Conservation (phyloP, 108 stramenopile species). For the Mediolabrus comicus region DNA sequence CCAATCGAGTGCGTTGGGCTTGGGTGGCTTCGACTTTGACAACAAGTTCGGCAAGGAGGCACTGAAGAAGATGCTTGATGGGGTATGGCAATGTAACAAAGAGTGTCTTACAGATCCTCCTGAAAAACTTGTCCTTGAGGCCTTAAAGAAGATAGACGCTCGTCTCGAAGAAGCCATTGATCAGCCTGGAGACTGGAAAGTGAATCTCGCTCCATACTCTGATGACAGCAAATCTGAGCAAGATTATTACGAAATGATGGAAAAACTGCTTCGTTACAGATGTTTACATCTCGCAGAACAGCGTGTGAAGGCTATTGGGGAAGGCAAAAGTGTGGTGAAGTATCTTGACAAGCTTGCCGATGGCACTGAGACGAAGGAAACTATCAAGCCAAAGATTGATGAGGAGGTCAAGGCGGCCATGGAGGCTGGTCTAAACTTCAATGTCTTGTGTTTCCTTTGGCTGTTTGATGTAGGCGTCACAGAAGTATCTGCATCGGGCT, state of each 20-base stretch:
- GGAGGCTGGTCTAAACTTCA: slow-evolving; percentile 39
- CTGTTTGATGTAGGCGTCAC: slow-evolving; percentile 38
- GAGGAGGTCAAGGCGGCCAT: slow-evolving; percentile 31
- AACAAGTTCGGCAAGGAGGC: slow-evolving; percentile 33
- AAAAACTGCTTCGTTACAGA: background rate
- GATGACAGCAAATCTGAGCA: background rate
- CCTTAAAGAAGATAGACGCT: background rate
- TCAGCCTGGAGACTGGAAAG: background rate
- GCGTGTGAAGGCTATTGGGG: slow-evolving; percentile 28
- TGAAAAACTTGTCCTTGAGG: slow-evolving; percentile 1
- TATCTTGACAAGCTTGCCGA: slow-evolving; percentile 18
- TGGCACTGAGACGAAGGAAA: slow-evolving; percentile 23
- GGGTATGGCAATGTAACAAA: slow-evolving; percentile 7
- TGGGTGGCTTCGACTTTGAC: slow-evolving; percentile 46
- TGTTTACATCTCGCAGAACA: slow-evolving; percentile 15
- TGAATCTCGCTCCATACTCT: background rate
- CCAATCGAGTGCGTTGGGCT: slow-evolving; percentile 27
- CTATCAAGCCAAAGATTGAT: slow-evolving; percentile 34
- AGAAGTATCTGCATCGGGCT: background rate
- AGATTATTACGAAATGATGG: slow-evolving; percentile 8
- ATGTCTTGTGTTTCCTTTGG: slow-evolving; percentile 20
- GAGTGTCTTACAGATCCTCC: background rate
- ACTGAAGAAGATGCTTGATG: background rate
- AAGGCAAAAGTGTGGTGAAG: slow-evolving; percentile 21
- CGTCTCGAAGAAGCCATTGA: background rate